phyloP scores from a whole-genome alignment of 2,329 filamentous ascomycete species.

The Keithomyces neogunnii region DNA sequence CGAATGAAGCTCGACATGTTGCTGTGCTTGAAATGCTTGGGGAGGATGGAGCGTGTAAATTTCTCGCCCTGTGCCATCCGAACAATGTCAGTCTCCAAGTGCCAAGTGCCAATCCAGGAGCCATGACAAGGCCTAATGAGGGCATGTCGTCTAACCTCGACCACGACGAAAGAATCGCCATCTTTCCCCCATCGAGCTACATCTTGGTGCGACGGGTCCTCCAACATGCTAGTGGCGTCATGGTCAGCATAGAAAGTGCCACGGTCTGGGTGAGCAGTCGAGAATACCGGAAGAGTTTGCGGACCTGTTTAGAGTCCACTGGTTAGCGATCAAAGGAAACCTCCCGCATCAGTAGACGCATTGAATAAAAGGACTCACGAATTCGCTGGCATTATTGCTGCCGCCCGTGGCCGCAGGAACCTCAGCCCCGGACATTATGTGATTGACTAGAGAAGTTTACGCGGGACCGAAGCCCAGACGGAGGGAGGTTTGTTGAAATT shows the following conservation, averaged over 20 bases:
- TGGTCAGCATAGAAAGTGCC: constrained; percentile 5
- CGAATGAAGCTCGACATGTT: constrained; percentile 97
- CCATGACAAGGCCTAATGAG: background rate
- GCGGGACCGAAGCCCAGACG: background rate
- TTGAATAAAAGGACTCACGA: constrained; percentile 53
- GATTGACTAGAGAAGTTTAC: background rate
- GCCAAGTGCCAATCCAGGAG: background rate
- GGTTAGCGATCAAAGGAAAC: constrained; percentile 1
- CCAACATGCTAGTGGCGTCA: constrained; percentile 58
- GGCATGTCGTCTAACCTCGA: constrained; percentile 59
- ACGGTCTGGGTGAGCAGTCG: background rate
- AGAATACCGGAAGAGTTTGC: constrained; percentile 91
- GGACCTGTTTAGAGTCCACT: constrained; percentile 53
- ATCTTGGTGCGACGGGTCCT: constrained; percentile 84
- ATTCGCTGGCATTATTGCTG: constrained; percentile 84
- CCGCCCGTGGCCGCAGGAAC: constrained; percentile 27
- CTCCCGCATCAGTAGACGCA: background rate
- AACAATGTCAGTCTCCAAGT: constrained; percentile 6
- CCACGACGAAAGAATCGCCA: constrained; percentile 91
- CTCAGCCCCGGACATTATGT: constrained; percentile 25
- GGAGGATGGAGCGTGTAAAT: constrained; percentile 93
- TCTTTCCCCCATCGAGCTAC: constrained; percentile 95
- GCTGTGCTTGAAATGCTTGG: constrained; percentile 98
- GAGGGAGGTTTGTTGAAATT: no score
- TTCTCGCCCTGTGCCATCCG: constrained; percentile 70